Evolutionary conservation across 768 basidiomycete genomes (phyloP).

Genomic region (Plicaturopsis crispa): DNA sequence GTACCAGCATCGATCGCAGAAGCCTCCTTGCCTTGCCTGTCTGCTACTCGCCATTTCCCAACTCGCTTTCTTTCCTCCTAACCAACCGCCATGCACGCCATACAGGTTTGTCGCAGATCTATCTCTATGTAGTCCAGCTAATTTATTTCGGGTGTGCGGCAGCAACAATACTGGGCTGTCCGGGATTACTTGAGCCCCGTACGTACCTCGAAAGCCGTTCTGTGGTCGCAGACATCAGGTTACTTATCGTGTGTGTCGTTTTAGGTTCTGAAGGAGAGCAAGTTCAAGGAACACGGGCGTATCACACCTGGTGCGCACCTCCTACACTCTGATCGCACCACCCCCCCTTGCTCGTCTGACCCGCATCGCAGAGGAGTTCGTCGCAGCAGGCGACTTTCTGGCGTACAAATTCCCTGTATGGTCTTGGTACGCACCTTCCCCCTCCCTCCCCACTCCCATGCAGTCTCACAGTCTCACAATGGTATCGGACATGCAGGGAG

Average conservation of each 20-base stretch:
- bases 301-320: constrained; percentile 77
- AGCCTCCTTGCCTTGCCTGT: too few relatives aligned
- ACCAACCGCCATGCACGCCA: constrained; percentile 34
- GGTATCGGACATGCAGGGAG: constrained; percentile 52
- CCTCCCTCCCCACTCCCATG: constrained; percentile 4
- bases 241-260: constrained; percentile 18
- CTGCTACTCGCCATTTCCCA: too few relatives aligned
- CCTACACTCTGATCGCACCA: constrained; percentile 2
- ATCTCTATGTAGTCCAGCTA: constrained; percentile 5
- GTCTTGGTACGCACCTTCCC: constrained; percentile 64
- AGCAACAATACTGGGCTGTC: constrained; percentile 92
- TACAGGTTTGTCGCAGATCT: constrained; percentile 27
- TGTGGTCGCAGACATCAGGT: constrained; percentile 17
- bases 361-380: constrained; percentile 77
- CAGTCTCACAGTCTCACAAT: constrained; percentile 5
- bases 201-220: constrained; percentile 24
- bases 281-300: constrained; percentile 97
- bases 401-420: constrained; percentile 98
- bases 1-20: too few relatives aligned
- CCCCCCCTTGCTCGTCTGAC: constrained; percentile 9
- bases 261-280: constrained; percentile 94
- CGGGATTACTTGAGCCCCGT: constrained; percentile 92
- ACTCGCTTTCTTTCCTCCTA: too few relatives aligned
- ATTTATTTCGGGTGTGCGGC: too few relatives aligned
- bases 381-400: constrained; percentile 95